Evolutionary conservation across 352 stramenopile species (phyloP).

Genomic region (Pilasporangium apinafurcum): DNA sequence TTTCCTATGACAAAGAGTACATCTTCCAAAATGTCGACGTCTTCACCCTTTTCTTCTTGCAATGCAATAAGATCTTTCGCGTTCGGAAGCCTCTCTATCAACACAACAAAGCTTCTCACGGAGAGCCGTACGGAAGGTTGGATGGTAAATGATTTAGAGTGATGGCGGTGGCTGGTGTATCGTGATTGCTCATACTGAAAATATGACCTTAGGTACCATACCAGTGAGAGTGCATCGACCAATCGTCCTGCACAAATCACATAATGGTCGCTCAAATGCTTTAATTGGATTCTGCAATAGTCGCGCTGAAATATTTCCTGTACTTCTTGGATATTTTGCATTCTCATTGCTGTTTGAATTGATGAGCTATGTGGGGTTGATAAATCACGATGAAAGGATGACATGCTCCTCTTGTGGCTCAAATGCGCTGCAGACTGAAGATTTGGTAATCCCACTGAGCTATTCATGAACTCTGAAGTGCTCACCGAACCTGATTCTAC

Average conservation of each 20-base stretch:
- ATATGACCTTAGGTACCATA: slow-evolving; percentile 5
- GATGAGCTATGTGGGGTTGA: background rate
- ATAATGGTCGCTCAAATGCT: slow-evolving; percentile 16
- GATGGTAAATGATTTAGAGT: background rate
- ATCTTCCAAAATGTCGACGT: slow-evolving; percentile 13
- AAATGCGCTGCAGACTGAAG: too few species aligned
- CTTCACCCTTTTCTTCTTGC: slow-evolving; percentile 4
- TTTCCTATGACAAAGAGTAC: slow-evolving; percentile 27
- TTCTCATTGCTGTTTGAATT: slow-evolving; percentile 2
- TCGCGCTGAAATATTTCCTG: slow-evolving; percentile 17
- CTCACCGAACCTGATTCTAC: too few species aligned
- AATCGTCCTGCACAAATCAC: slow-evolving; percentile 15
- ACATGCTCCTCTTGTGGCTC: too few species aligned
- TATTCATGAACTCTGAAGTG: too few species aligned
- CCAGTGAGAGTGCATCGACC: slow-evolving; percentile 3
- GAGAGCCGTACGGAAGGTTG: slow-evolving; percentile 1
- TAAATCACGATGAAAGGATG: too few species aligned
- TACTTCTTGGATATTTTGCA: slow-evolving; percentile 11
- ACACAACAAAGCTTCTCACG: slow-evolving; percentile 8
- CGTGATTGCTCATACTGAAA: slow-evolving; percentile 3
- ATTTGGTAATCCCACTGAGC: too few species aligned
- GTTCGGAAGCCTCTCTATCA: slow-evolving; percentile 10
- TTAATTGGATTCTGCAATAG: slow-evolving; percentile 15
- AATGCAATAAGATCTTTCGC: slow-evolving; percentile 12
- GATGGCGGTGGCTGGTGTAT: background rate